Evolutionary conservation across 1,139 yeast species (phyloP), one percentile per base, ranked within the genome.

Genomic region (Hanseniaspora sp.): DNA sequence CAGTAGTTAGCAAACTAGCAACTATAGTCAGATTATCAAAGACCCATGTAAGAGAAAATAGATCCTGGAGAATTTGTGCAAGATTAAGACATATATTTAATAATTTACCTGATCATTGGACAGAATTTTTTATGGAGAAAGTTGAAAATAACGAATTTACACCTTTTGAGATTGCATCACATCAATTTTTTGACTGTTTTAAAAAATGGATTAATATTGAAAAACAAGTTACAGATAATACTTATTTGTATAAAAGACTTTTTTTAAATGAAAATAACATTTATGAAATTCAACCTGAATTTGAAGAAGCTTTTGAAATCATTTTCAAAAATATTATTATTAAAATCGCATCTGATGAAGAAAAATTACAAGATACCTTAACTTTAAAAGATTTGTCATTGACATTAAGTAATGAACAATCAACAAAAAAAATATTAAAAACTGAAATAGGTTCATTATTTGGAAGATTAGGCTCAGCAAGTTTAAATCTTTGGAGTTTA

Each of bases 1-100:
- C 86, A 7, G 96, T 87, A 12, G 75, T 92, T 52, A 90, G 96
- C 0, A 82, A 88, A 53, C 96, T 96, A 0, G 85, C 96, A 0
- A 82, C 83, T 60, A 78, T 87, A 43, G 77, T 86, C 53, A 75
- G 95, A 57, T 76, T 88, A 1, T 77, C 82, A 1, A 74, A 74
- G 42, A 77, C 80, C 17, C 97, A 90, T 67, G 79, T 88, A 6
- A 73, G 98, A 58, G 79, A 83, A 42, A 79, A 81, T 59, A 87
- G 87, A 61, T 80, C 94, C 61, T 92, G 98, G 98, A 85, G 86
- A 63, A 77, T 90, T 39, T 71, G 86, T 47, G 79, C 87, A 7
- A 74, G 95, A 41, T 70, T 90, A 47, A 74, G 96, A 17, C 95
- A 90, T 64, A 77, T 88, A 38, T 67, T 82, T 46, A 73, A 77